Percentiles rank a stretch among this genome's conserved stretches.
These are phyloP conservation scores for Trichoderma endophyticum DNA, from an alignment of 2,329 filamentous ascomycete species.

Conservation along the genomic window DNA sequence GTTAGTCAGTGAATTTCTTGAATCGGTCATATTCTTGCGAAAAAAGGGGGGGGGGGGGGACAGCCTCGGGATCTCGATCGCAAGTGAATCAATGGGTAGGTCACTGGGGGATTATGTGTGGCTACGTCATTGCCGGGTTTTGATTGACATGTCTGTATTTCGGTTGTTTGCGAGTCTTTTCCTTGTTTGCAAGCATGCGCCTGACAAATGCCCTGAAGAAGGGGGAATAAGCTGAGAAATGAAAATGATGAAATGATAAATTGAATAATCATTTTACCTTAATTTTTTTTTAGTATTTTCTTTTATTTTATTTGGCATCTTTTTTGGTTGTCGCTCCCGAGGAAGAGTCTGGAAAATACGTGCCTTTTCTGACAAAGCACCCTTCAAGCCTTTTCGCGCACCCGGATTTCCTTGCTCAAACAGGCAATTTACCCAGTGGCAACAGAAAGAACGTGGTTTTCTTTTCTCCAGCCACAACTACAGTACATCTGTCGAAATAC, in stretches of 20 bases:
- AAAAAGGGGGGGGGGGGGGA: background rate
- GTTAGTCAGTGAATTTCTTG: background rate
- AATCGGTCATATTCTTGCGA: background rate
- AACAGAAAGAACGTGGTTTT: background rate
- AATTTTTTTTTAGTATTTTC: background rate
- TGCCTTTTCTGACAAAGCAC: background rate
- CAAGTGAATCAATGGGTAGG: background rate
- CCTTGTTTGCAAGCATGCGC: background rate
- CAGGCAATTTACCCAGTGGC: background rate
- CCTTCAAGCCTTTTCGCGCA: background rate
- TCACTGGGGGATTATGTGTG: background rate
- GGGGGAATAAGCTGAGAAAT: background rate
- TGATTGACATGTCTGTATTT: background rate
- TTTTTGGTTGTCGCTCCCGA: background rate
- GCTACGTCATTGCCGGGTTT: constrained; percentile 1
- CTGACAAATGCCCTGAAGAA: background rate
- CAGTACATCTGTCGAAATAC: background rate
- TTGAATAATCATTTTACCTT: background rate
- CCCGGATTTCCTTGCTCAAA: background rate
- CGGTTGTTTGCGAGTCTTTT: background rate
- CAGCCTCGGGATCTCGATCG: constrained; percentile 5
- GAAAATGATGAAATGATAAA: background rate
- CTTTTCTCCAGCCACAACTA: background rate
- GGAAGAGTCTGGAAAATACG: background rate
- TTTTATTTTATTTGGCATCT: background rate